These are phyloP conservation scores for Lactarius deliciosus DNA, from an alignment of 768 basidiomycete species.

Conservation along the genomic window DNA sequence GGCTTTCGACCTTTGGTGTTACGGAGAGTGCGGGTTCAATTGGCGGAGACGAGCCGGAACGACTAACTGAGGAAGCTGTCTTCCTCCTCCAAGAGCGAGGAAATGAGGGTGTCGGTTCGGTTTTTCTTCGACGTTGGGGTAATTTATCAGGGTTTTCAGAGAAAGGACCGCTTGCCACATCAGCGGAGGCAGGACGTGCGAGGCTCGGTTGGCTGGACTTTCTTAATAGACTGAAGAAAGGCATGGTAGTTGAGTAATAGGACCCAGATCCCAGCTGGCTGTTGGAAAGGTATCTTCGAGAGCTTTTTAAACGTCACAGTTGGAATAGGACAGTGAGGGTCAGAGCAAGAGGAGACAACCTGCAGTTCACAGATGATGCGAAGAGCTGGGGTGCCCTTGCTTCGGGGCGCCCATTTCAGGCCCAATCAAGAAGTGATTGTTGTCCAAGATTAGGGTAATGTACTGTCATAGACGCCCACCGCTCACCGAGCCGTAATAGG, in stretches of 20 bases:
- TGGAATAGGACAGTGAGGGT: neutral
- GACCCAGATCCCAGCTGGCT: neutral
- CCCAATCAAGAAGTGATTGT: too few species aligned
- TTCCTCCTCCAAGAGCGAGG: conserved; percentile 12
- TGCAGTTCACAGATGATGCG: neutral
- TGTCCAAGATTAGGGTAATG: too few species aligned
- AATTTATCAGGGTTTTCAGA: neutral
- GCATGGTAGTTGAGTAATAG: neutral
- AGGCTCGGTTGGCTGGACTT: conserved; percentile 4
- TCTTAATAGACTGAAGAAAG: conserved; percentile 4
- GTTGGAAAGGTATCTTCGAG: neutral
- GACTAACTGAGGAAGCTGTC: neutral
- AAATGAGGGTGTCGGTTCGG: neutral
- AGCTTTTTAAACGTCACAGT: neutral
- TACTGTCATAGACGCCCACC: too few species aligned
- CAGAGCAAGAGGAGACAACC: neutral
- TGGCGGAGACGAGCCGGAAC: neutral
- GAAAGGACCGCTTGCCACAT: neutral
- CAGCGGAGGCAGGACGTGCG: neutral
- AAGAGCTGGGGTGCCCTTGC: neutral
- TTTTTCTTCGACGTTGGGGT: neutral
- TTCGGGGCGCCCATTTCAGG: neutral
- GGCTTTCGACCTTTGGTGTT: neutral
- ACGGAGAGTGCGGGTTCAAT: neutral
- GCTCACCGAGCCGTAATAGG: neutral